Conservation (phyloP, 345 rosid species). For the Bruguiera gymnorhiza region DNA sequence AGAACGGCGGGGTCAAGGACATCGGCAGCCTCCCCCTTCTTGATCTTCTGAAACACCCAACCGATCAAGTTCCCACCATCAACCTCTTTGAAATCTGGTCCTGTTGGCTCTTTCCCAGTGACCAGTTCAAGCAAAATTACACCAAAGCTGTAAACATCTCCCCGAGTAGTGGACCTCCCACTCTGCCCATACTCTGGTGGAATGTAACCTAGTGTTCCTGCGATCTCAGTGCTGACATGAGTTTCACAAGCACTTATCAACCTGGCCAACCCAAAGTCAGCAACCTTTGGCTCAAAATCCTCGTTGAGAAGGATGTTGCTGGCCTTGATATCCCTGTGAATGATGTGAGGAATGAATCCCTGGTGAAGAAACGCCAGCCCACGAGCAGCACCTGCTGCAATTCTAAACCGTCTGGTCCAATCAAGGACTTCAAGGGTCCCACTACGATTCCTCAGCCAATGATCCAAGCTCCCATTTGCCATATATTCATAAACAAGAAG, state of each 20-base stretch:
- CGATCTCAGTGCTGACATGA: slow-evolving; percentile 82
- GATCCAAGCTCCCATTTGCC: slow-evolving; percentile 86
- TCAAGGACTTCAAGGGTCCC: slow-evolving; percentile 66
- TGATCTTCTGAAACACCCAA: slow-evolving; percentile 74
- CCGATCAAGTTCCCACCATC: slow-evolving; percentile 95
- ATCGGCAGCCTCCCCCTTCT: slow-evolving; percentile 54
- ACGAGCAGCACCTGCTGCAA: slow-evolving; percentile 69
- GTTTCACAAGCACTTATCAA: slow-evolving; percentile 92
- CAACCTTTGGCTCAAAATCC: slow-evolving; percentile 82
- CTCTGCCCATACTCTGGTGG: slow-evolving; percentile 97
- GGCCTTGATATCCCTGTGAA: slow-evolving; percentile 88
- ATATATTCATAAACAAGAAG: slow-evolving; percentile 88
- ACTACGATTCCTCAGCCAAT: slow-evolving; percentile 66
- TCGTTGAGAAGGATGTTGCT: slow-evolving; percentile 74
- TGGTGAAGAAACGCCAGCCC: slow-evolving; percentile 89
- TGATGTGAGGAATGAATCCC: slow-evolving; percentile 83
- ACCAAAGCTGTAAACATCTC: slow-evolving; percentile 92
- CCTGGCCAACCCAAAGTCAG: slow-evolving; percentile 86
- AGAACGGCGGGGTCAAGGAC: slow-evolving; percentile 61
- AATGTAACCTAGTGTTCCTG: slow-evolving; percentile 82
- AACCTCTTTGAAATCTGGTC: slow-evolving; percentile 85
- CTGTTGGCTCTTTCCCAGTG: slow-evolving; percentile 90
- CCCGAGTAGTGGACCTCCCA: slow-evolving; percentile 66
- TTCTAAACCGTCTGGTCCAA: slow-evolving; percentile 74
- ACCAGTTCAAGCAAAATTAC: slow-evolving; percentile 83